Base-by-base conservation (phyloP, 2,329 filamentous ascomycete species). In the Hymenoscyphus scutula region DNA sequence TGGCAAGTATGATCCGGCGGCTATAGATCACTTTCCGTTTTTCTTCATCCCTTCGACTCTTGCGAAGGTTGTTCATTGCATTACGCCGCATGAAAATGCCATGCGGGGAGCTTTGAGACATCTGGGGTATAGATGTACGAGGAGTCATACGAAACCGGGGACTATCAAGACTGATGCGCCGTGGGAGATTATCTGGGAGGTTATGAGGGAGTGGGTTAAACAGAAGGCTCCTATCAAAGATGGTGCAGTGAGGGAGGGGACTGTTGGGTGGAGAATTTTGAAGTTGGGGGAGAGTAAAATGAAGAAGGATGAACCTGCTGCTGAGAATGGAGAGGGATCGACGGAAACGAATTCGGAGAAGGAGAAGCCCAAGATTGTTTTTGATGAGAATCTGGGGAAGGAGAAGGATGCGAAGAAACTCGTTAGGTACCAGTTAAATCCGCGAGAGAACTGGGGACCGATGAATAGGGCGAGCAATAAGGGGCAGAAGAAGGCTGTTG, bases 161-260 rank as follows among this genome's bases (percentile, higher is more conserved):
- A 95, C 91, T 71, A 87, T 98, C 76, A 96, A 96, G 79, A 98
- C 95, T 0, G 87, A 98, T 76, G 95, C 95, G 15, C 91, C 93
- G 0, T 99, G 92, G 92, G 81, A 81, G 4, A 87, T 91, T 0
- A 84, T 99, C 56, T 98, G 95, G 93, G 90, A 96, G 74, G 80
- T 98, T 30, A 95, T 98, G 86, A 84, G 91, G 29, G 92, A 97
- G 76, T 99, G 92, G 92, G 85, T 90, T 15, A 84, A 89, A 27
- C 92, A 96, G 73, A 90, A 89, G 71, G 82, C 85, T 0, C 92
- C 93, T 0, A 81, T 96, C 62, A 96, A 90, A 73, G 84, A 88
- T 38, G 84, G 84, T 1, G 85, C 86, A 23, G 80, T 96, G 61
- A 89, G 85, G 70, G 81, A 86, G 48, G 83, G 83, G n/a, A 90